Conservation (phyloP, 2,329 filamentous ascomycete genomes). For the Lachnellula subtilissima region DNA sequence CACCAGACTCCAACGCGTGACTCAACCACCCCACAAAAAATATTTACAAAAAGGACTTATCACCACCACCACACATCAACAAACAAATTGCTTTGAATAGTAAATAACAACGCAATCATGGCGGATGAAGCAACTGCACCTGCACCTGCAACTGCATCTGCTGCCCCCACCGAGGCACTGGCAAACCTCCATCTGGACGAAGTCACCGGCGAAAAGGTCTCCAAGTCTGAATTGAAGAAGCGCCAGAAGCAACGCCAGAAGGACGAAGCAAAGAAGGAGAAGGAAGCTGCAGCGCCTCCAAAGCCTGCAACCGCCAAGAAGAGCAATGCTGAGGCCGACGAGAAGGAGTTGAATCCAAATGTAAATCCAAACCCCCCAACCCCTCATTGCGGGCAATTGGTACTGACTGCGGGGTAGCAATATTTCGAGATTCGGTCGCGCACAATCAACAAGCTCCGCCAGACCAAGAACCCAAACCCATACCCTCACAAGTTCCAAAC, state of each 20-base stretch:
- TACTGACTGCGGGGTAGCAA: slow-evolving; percentile 47
- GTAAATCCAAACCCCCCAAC: slow-evolving; percentile 39
- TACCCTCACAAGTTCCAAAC: slow-evolving; percentile 94
- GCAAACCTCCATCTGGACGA: slow-evolving; percentile 71
- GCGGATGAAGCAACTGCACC: slow-evolving; percentile 23
- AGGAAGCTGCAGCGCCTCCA: slow-evolving; percentile 64
- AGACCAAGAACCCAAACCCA: slow-evolving; percentile 70
- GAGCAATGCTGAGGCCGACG: slow-evolving; percentile 45
- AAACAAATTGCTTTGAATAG: no score
- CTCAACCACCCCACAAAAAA: no score
- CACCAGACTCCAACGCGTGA: no score
- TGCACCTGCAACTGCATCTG: slow-evolving; percentile 8
- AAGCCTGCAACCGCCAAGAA: slow-evolving; percentile 57
- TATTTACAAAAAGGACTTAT: no score
- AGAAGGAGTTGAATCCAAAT: slow-evolving; percentile 73
- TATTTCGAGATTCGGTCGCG: slow-evolving; percentile 96
- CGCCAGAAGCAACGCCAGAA: slow-evolving; percentile 85
- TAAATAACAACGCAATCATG: slow-evolving; percentile 24
- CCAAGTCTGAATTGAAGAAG: slow-evolving; percentile 90
- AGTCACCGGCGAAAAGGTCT: slow-evolving; percentile 82
- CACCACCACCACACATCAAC: no score
- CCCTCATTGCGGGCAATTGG: neutral
- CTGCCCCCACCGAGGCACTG: slow-evolving; percentile 21
- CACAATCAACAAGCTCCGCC: slow-evolving; percentile 69
- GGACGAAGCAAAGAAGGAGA: slow-evolving; percentile 85